Conservation (phyloP, 768 basidiomycete species). For the Hortiboletus flavorubellus region DNA sequence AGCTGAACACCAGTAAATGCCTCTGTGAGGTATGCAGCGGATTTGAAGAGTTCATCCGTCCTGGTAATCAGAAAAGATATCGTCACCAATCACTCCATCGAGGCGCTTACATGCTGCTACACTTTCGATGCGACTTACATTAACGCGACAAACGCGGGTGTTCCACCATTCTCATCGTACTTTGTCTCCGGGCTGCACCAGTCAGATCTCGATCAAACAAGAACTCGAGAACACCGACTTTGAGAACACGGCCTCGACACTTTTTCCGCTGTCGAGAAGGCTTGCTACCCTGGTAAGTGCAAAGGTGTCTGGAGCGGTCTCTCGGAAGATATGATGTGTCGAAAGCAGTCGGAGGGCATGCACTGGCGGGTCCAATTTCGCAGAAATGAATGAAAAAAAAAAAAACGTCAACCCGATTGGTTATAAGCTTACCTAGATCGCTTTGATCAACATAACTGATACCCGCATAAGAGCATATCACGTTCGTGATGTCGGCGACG, state of each 20-base stretch:
- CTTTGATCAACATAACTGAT: slow-evolving; percentile 16
- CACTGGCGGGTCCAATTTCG: slow-evolving; percentile 35
- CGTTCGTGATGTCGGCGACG: slow-evolving; percentile 19
- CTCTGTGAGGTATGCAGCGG: slow-evolving; percentile 73
- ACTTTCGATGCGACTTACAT: slow-evolving; percentile 41
- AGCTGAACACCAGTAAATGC: slow-evolving; percentile 41
- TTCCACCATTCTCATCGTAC: slow-evolving; percentile 62
- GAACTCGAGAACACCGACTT: slow-evolving; percentile 34
- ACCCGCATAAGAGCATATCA: slow-evolving; percentile 19
- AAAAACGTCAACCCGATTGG: not conserved
- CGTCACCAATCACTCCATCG: slow-evolving; percentile 1
- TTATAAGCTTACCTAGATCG: slow-evolving; percentile 14
- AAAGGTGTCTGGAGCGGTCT: slow-evolving; percentile 69
- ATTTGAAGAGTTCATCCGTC: slow-evolving; percentile 74
- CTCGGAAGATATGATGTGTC: slow-evolving; percentile 72
- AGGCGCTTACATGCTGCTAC: not conserved
- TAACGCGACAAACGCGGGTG: slow-evolving; percentile 67
- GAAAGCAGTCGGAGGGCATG: slow-evolving; percentile 75
- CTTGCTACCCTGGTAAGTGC: slow-evolving; percentile 68
- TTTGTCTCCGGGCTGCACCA: slow-evolving; percentile 53
- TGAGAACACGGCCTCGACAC: slow-evolving; percentile 44
- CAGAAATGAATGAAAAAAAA: not conserved
- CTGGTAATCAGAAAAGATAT: slow-evolving; percentile 32
- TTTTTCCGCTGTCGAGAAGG: slow-evolving; percentile 65
- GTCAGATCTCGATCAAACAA: not conserved